These are phyloP conservation scores for Leptographium procerum DNA, from an alignment of 2,329 filamentous ascomycete species.

Conservation along the genomic window DNA sequence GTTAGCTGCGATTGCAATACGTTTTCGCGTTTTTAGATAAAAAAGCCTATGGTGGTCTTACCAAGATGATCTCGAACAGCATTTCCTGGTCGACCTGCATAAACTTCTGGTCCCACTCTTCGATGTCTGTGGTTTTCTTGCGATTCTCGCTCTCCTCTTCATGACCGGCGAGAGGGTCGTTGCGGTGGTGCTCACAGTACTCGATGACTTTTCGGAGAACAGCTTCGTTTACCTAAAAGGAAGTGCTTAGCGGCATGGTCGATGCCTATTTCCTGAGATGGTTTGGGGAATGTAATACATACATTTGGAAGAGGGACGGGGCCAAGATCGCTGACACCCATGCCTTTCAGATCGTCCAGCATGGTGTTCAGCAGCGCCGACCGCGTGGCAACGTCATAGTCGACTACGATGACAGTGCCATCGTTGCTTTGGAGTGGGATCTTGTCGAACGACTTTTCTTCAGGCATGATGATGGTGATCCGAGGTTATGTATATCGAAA, in stretches of 20 bases:
- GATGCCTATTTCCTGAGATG: background rate
- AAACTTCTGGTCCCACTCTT: constrained; percentile 99
- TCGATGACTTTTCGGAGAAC: constrained; percentile 95
- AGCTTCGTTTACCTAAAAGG: constrained; percentile 69
- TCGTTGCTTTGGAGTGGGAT: constrained; percentile 43
- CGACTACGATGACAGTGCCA: constrained; percentile 36
- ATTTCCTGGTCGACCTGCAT: constrained; percentile 99
- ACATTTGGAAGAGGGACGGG: constrained; percentile 83
- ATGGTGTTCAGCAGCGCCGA: constrained; percentile 97
- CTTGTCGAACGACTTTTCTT: constrained; percentile 22
- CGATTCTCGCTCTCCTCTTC: constrained; percentile 90
- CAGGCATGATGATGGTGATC: constrained; percentile 15
- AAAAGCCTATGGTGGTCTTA: constrained; percentile 31
- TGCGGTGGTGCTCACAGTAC: constrained; percentile 93
- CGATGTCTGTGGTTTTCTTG: constrained; percentile 98
- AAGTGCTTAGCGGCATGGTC: background rate
- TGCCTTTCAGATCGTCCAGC: constrained; percentile 73
- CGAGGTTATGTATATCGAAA: background rate
- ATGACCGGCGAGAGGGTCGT: constrained; percentile 67
- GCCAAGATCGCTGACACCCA: constrained; percentile 24
- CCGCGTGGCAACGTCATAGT: constrained; percentile 77
- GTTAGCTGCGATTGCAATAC: constrained; percentile 8
- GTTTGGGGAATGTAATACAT: constrained; percentile 19
- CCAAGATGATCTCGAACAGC: constrained; percentile 97
- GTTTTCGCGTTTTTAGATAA: background rate